Evolutionary conservation across 371 early-diverging fungal genomes (phyloP), one percentile per base, ranked within the genome.

Genomic region (Mucor plumbeus): DNA sequence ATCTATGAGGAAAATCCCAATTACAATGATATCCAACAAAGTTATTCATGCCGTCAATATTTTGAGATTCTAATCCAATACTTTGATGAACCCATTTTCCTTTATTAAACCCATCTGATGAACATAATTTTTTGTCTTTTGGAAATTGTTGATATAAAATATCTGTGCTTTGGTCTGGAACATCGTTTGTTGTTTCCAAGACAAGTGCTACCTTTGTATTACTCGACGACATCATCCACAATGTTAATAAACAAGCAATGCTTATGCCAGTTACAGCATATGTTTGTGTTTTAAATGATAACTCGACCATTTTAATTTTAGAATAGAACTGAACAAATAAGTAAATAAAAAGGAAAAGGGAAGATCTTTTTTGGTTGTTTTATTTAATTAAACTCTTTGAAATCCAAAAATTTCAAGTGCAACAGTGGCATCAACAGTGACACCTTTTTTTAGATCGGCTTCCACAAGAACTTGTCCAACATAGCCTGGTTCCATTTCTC

Each of bases 391-490:
- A 21, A 65, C 67, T 60, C 63, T 62, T 14, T 69, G 64, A n/a
- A 76, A 70, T 6, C 72, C 72, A 67, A 76, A 79, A 5, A 80
- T 66, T 36, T 80, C 80, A 53, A 80, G 57, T 9, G 76, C 67
- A 1, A 75, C 73, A 31, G 77, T 71, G 0, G 65, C 44, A 68
- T 80, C 78, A 41, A 80, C 54, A 7, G 57, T 70, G 14, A 72
- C 34, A 5, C 63, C 68, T 36, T 64, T 50, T n/a, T 67, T 40
- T 1, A 57, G 19, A 35, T 67, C 48, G 10, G 60, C 56, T 19
- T 71, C 66, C n/a, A 80, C 55, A 7, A 67, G 40, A 0, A 75
- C 71, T 65, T 77, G 75, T 6, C 74, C 71, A 6, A 77, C 74
- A 65, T 77, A 80, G 0, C 78, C 77, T 1, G 69, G 55, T 5